Conservation (phyloP, 108 stramenopile genomes). For the Heterococcus sp. region DNA sequence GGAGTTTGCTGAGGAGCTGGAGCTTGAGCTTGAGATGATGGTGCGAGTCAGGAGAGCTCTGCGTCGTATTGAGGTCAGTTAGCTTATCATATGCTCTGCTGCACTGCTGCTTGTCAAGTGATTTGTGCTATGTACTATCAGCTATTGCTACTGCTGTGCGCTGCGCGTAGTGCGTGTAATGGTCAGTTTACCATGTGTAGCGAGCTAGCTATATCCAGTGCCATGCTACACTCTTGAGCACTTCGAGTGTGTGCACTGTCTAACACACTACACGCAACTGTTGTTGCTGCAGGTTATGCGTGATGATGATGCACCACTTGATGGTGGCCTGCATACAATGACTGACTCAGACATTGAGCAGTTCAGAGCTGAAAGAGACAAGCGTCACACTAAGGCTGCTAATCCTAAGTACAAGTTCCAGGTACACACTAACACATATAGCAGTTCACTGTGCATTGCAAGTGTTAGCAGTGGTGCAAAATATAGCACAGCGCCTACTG, state of each 20-base stretch:
- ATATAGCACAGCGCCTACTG: neutral
- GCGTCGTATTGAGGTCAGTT: conserved; percentile 8
- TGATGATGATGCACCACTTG: neutral
- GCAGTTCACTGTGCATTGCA: neutral
- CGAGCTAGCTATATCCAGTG: too few relatives aligned
- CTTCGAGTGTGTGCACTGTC: too few relatives aligned
- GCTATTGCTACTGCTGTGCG: too few relatives aligned
- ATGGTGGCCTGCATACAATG: neutral
- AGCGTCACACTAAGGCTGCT: conserved; percentile 39
- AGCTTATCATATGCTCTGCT: too few relatives aligned
- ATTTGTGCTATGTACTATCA: too few relatives aligned
- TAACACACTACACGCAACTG: too few relatives aligned
- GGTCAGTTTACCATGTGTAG: too few relatives aligned
- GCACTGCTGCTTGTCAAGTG: too few relatives aligned
- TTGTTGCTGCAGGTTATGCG: neutral
- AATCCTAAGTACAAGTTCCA: conserved; percentile 36
- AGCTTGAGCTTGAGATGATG: conserved; percentile 41
- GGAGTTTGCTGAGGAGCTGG: conserved; percentile 47
- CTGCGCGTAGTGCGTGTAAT: too few relatives aligned
- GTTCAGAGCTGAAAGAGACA: conserved; percentile 47
- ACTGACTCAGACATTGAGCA: conserved; percentile 36
- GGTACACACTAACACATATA: neutral
- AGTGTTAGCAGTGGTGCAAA: neutral
- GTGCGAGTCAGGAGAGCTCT: conserved; percentile 34
- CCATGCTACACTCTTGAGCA: too few relatives aligned